Conservation (phyloP, 257 asterid genomes). For the Solanum tarapatanum region DNA sequence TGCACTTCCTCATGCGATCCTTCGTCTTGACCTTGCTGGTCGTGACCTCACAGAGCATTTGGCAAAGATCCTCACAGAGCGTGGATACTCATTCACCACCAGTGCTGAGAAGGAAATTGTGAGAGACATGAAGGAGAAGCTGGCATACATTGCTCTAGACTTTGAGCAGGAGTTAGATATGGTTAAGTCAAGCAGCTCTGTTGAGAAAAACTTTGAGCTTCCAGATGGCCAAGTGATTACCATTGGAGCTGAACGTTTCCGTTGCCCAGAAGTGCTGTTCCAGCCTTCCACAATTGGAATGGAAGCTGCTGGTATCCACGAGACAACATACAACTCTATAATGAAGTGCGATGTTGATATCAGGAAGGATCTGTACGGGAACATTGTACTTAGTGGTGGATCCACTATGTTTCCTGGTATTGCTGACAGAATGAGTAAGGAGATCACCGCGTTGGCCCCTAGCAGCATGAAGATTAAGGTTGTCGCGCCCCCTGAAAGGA, state of each 20-base stretch:
- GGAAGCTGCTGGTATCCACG: conserved; percentile 1
- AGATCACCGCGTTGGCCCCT: not conserved
- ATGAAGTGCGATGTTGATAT: not conserved
- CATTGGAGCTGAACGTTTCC: conserved; percentile 1
- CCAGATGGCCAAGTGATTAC: conserved; percentile 1
- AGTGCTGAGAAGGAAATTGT: conserved; percentile 39
- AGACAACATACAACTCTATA: not conserved
- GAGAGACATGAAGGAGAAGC: conserved; percentile 41
- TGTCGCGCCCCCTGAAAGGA: not conserved
- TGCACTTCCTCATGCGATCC: not conserved
- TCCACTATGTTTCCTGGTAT: conserved; percentile 3
- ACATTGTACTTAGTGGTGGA: conserved; percentile 3
- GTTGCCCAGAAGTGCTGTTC: not conserved
- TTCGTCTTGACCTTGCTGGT: conserved; percentile 1
- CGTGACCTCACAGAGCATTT: conserved; percentile 31
- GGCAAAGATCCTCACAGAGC: conserved; percentile 31
- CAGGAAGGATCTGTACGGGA: conserved; percentile 1
- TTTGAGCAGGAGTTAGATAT: conserved; percentile 32
- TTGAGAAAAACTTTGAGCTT: not conserved
- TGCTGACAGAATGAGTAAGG: conserved; percentile 5
- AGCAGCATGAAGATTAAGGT: conserved; percentile 3
- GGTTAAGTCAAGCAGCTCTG: conserved; percentile 4
- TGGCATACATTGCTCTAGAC: conserved; percentile 29
- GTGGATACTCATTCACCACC: conserved; percentile 29
- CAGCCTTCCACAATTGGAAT: not conserved